Conservation (phyloP, 805 yeast genomes). For the Wickerhamiella occidentalis region DNA sequence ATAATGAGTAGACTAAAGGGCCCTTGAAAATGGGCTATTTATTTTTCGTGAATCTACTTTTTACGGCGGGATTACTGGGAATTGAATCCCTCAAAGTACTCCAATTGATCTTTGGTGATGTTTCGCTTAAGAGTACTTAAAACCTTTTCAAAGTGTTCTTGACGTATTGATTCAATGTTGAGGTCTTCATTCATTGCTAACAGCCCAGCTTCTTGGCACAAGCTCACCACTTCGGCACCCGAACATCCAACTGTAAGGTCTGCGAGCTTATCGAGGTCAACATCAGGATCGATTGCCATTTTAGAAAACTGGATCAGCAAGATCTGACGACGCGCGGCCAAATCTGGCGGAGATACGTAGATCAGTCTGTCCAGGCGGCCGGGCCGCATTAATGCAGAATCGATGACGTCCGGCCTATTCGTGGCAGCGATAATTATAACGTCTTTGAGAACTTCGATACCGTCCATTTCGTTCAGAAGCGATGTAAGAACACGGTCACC, state of each 20-base stretch:
- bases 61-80: neutral
- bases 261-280: slow-evolving; percentile 45
- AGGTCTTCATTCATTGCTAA: slow-evolving; percentile 79
- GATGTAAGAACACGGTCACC: slow-evolving; percentile 83
- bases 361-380: slow-evolving; percentile 91
- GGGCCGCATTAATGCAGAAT: slow-evolving; percentile 85
- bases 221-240: slow-evolving; percentile 86
- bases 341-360: slow-evolving; percentile 87
- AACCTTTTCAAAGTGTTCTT: slow-evolving; percentile 62
- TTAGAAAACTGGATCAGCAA: slow-evolving; percentile 53
- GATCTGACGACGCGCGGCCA: slow-evolving; percentile 66
- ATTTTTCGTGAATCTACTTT: no score
- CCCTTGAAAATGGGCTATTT: no score
- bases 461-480: slow-evolving; percentile 87
- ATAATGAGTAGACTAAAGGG: neutral
- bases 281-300: slow-evolving; percentile 44
- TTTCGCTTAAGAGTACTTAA: slow-evolving; percentile 56
- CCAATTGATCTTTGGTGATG: slow-evolving; percentile 75
- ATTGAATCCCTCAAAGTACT: slow-evolving; percentile 48
- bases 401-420: slow-evolving; percentile 86
- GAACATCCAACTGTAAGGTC: slow-evolving; percentile 75
- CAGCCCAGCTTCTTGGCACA: slow-evolving; percentile 92
- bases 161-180: slow-evolving; percentile 36
- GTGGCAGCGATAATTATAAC: slow-evolving; percentile 95
- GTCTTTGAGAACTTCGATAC: slow-evolving; percentile 88